Base-by-base conservation (phyloP, 2,329 filamentous ascomycete species). In the Aspergillus fructus region DNA sequence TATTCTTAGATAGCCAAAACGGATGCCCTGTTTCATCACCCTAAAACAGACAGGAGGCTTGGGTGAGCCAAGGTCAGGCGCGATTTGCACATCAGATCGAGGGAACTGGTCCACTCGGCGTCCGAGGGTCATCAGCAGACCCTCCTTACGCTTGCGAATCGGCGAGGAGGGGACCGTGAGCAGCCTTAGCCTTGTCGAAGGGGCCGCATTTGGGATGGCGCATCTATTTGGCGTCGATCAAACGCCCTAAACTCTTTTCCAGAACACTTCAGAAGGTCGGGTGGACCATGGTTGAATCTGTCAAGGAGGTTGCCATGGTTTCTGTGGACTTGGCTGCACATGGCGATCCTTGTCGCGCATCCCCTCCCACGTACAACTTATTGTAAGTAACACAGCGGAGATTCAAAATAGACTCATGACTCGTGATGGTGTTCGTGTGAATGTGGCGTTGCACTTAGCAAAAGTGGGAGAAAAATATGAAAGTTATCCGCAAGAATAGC, bases 201-300 rank as follows among this genome's bases (percentile, higher is more conserved):
- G 12, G 19, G 24, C 54, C 61, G 59, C 43, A 63, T 52, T 34
- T 52, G 55, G 59, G 9, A 55, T 60, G 51, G 51, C 41, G 34
- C 56, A 43, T 56, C 30, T 34, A 42, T 34, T 45, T 54, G 41
- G 53, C 37, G 50, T 43, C 42, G 39, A 56, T 56, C 54, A 54
- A 48, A 33, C 45, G 17, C 24, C 15, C 47, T 40, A 23, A 43
- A 27, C 9, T 30, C 17, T 43, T 62, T 30, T 65, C 59, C 48
- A 62, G 63, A 62, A 64, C 48, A 43, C 41, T 54, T 42, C 59
- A 47, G 56, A 62, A 59, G 45, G 46, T 37, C 21, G 12, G 51
- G 27, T 5, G 11, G 21, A 45, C 33, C 21, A 37, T 21, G 45
- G 45, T 48, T 34, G 45, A 13, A 24, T 3, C n/a, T 17, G 39